Evolutionary conservation across 2,329 filamentous ascomycete genomes (phyloP), one percentile per base, ranked within the genome.

Genomic region (Penicillium freii): DNA sequence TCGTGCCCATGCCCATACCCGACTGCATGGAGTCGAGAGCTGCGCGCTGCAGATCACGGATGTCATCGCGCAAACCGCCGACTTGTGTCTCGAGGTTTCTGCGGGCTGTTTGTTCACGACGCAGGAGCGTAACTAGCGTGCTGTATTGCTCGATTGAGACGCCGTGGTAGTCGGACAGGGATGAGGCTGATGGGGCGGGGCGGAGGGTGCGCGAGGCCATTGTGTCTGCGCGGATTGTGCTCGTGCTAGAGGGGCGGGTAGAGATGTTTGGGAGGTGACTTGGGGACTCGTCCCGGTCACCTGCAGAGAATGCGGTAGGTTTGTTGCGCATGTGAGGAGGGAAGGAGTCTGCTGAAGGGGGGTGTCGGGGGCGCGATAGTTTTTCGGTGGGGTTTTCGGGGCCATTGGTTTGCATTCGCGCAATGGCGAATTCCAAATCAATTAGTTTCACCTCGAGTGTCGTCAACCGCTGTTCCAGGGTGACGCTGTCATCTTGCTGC

Each of bases 391-490:
- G 45, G 6, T 62, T 59, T 23, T 66, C 66, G 38, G 65, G 56
- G 13, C 69, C 62, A 31, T 62, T 69, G 46, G 70, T 74, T 62
- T 81, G 79, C 57, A 81, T 71, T 51, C 78, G 76, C 1, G 78
- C 77, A 58, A 81, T 77, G 5, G 79, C 79, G 54, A 79, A 78
- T 61, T 81, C 79, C 5, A 81, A 70, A 47, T 81, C 79, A 61
- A 80, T 79, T 49, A 81, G 65, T 58, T 81, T 81, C 23, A 81
- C 78, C 58, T 81, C 79, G 7, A 81, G 66, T 0, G 78, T 81
- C 34, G 76, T 77, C n/a, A 81, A 61, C 46, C 79, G 72, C 54
- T 81, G 77, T 55, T 79, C 78, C 1, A 81, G 63, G 3, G 71
- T 75, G 19, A 72, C 64, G 21, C 71, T 71, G 25, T 75, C 74